Evolutionary conservation across 345 rosid genomes (phyloP).

Genomic region (Corchorus capsularis): DNA sequence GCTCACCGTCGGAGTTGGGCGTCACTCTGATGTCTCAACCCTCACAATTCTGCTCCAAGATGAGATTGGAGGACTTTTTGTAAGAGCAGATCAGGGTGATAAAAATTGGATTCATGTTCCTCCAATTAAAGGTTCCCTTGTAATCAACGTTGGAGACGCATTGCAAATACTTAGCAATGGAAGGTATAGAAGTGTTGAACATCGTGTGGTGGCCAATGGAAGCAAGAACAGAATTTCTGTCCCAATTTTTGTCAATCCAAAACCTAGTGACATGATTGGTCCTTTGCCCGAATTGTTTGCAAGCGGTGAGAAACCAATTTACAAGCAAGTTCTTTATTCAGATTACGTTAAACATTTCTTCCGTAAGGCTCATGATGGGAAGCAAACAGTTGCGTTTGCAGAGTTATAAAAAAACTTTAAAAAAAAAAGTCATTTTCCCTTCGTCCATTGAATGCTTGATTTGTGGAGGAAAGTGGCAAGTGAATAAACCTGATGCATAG

Average conservation of each 20-base stretch:
- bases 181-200: constrained; percentile 26
- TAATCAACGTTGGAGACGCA: constrained; percentile 29
- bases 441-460: too few relatives aligned
- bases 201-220: constrained; percentile 19
- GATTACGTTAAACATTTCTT: constrained; percentile 27
- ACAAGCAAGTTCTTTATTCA: constrained; percentile 26
- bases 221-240: constrained; percentile 26
- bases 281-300: constrained; percentile 21
- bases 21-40: constrained; percentile 31
- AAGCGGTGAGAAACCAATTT: constrained; percentile 9
- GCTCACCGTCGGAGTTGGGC: constrained; percentile 19
- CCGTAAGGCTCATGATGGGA: constrained; percentile 29
- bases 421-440: too few relatives aligned
- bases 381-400: constrained; percentile 22
- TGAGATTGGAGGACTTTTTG: constrained; percentile 21
- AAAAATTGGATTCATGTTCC: constrained; percentile 29
- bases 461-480: too few relatives aligned
- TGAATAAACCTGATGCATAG: too few relatives aligned
- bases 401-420: neutral
- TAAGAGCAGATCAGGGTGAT: constrained; percentile 8
- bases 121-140: constrained; percentile 26
- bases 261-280: constrained; percentile 14
- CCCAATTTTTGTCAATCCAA: constrained; percentile 26
- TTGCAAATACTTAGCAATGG: constrained; percentile 34
- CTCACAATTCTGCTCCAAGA: constrained; percentile 31